These are phyloP conservation scores for Cucurbita pepo DNA, from an alignment of 306 rosid genomes.

Conservation along the genomic window DNA sequence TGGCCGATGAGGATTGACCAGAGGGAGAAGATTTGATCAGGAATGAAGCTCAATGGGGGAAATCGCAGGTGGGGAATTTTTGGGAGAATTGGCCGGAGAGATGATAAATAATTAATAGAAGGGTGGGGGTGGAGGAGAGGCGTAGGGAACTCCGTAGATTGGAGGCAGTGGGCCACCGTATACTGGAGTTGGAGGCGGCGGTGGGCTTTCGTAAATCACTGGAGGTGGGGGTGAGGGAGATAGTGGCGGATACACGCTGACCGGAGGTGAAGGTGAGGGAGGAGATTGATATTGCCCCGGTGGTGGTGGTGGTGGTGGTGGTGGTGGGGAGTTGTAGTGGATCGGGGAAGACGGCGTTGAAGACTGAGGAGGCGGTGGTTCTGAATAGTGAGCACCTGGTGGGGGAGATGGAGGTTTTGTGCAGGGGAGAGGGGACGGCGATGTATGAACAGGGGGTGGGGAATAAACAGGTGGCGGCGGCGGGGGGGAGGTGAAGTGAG, in stretches of 20 bases:
- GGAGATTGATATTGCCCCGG: conserved; percentile 4
- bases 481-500: not conserved
- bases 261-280: conserved; percentile 6
- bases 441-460: not conserved
- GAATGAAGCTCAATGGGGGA: not conserved
- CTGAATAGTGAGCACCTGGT: not conserved
- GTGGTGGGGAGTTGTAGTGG: not conserved
- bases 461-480: not conserved
- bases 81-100: not conserved
- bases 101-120: not conserved
- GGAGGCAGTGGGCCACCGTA: conserved; percentile 9
- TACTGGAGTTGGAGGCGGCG: conserved; percentile 21
- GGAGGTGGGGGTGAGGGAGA: conserved; percentile 9
- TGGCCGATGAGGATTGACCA: not conserved
- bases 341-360: not conserved
- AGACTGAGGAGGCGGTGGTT: not conserved
- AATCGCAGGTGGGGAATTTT: not conserved
- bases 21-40: not conserved
- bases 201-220: not conserved
- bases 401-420: conserved; percentile 14
- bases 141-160: not conserved
- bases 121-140: conserved; percentile 9
- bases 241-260: not conserved
- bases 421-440: conserved; percentile 7
- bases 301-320: not conserved